Conservation (phyloP, 2,329 filamentous ascomycete genomes). For the Zasmidium citrigriseum region DNA sequence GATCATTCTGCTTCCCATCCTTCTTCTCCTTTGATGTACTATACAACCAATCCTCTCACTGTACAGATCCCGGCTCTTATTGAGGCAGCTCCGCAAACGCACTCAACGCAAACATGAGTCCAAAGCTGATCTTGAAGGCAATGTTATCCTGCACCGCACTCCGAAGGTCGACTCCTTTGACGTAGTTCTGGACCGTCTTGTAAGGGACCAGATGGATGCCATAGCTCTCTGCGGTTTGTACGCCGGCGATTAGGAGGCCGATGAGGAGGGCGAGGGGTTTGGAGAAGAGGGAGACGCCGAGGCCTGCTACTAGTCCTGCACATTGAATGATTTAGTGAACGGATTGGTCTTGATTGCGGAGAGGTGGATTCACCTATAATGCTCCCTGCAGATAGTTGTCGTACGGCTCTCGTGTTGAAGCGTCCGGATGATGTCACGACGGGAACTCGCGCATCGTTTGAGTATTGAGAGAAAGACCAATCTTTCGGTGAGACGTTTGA, state of each 20-base stretch:
- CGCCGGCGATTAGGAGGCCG: slow-evolving; percentile 62
- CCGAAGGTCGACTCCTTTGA: slow-evolving; percentile 52
- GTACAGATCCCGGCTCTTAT: neutral
- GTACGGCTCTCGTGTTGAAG: slow-evolving; percentile 43
- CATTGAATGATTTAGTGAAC: neutral
- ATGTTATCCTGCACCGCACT: slow-evolving; percentile 59
- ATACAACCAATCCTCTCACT: neutral
- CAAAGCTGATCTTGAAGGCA: slow-evolving; percentile 69
- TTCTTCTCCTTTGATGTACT: neutral
- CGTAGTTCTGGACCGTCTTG: slow-evolving; percentile 50
- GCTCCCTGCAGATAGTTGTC: slow-evolving; percentile 50
- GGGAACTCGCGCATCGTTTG: slow-evolving; percentile 41
- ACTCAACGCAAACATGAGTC: slow-evolving; percentile 71
- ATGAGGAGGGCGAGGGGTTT: slow-evolving; percentile 68
- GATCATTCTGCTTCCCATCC: no score
- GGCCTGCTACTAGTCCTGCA: slow-evolving; percentile 62
- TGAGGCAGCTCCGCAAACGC: slow-evolving; percentile 58
- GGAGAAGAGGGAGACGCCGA: slow-evolving; percentile 70
- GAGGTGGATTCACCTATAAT: slow-evolving; percentile 40
- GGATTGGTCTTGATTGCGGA: neutral
- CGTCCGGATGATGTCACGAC: slow-evolving; percentile 39
- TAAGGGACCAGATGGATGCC: slow-evolving; percentile 55
- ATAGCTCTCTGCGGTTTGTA: slow-evolving; percentile 58
- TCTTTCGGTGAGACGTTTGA: slow-evolving; percentile 36
- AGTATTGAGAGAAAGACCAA: slow-evolving; percentile 41